These are phyloP conservation scores for Geoglossum glabrum DNA, from an alignment of 495 filamentous ascomycete species.

Conservation along the genomic window DNA sequence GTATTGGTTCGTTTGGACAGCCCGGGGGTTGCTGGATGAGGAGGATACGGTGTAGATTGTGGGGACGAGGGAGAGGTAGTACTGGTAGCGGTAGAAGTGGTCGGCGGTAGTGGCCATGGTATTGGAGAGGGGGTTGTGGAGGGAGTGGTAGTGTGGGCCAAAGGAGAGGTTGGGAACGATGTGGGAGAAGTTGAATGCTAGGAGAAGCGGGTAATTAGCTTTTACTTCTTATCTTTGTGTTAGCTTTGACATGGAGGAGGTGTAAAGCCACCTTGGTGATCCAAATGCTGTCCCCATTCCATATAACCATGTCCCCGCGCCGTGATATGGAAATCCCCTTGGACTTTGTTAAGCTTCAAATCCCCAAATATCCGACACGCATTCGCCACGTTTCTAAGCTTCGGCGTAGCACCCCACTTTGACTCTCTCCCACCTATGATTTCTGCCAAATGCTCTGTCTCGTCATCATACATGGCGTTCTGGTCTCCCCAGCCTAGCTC, in stretches of 20 bases:
- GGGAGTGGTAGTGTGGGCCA: conserved; percentile 81
- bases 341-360: conserved; percentile 83
- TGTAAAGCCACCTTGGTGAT: conserved; percentile 44
- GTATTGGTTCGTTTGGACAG: conserved; percentile 92
- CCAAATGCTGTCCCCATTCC: conserved; percentile 60
- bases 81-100: conserved; percentile 94
- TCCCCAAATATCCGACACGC: conserved; percentile 76
- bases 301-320: conserved; percentile 85
- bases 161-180: conserved; percentile 93
- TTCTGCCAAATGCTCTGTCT: conserved; percentile 52
- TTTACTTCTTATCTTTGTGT: too few relatives aligned
- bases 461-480: conserved; percentile 42
- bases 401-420: conserved; percentile 53
- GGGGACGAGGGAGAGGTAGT: conserved; percentile 91
- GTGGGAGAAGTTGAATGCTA: conserved; percentile 96
- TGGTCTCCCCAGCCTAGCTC: conserved; percentile 31
- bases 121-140: conserved; percentile 84
- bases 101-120: conserved; percentile 53
- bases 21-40: conserved; percentile 21
- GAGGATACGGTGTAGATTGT: conserved; percentile 51
- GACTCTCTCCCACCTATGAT: conserved; percentile 37
- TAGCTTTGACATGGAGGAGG: background rate
- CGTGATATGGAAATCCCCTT: conserved; percentile 97
- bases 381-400: conserved; percentile 34
- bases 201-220: background rate